Base-by-base conservation (phyloP, 139 green algal species). In the Raphidocelis subcapitata region DNA sequence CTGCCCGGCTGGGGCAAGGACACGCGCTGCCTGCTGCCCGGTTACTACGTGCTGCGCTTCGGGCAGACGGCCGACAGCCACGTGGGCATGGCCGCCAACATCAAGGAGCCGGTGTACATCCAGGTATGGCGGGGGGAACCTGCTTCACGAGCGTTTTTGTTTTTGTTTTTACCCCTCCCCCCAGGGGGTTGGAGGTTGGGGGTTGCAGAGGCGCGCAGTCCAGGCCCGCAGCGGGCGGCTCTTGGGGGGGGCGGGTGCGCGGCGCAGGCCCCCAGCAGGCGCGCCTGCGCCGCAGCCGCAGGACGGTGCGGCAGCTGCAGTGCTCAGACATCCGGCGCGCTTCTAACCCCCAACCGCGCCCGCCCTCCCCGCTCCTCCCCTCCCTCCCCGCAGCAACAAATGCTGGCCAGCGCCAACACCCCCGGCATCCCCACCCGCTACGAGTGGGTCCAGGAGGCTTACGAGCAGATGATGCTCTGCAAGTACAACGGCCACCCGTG, bases 381-480 rank as follows among this genome's bases (percentile, higher is more conserved):
- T 54, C 12, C 28, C 3, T 32, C 35, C 20, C 46, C 51, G 24
- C 69, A 75, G 69, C 56, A 67, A 52, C 57, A 67, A 54, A 75
- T 67, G 56, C 32, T 75, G 36, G 56, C n/a, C n/a, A n/a, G n/a
- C n/a, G n/a, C n/a, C n/a, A 56, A n/a, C 35, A 67, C 69, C 2
- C 57, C 57, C 0, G 69, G 69, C 26, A 46, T 55, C 16, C 60
- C 60, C n/a, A 46, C 44, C 15, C 60, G 61, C 32, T 70, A 69
- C 31, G 70, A 69, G 60, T 76, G 46, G 46, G 61, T 76, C 46
- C 59, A 70, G 46, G 70, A 76, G 18, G 28, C 46, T 8, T 69
- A 70, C 44, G 70, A 76, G 70, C 70, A 76, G 47, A 55, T 76
- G 15, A 69, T 49, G 4, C 70, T 76, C 20, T 76, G 70, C 70